Conservation (phyloP, 345 rosid genomes). For the Eucalyptus coolabah region DNA sequence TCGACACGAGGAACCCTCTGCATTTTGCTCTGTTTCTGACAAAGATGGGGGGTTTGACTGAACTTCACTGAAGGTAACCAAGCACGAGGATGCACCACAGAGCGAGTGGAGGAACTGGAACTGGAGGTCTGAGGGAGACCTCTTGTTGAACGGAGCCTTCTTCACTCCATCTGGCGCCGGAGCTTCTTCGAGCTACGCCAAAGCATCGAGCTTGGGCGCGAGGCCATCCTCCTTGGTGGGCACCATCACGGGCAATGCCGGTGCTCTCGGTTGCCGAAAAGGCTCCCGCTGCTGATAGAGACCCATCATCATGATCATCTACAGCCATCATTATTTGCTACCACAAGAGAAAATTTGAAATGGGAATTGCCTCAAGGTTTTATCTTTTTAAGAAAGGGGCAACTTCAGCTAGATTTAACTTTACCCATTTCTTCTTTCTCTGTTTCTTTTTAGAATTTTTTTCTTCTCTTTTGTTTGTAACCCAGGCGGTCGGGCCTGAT, state of each 20-base stretch:
- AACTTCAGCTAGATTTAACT: background rate
- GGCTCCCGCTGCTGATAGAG: conserved; percentile 54
- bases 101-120: conserved; percentile 68
- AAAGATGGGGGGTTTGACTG: background rate
- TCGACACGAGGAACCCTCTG: background rate
- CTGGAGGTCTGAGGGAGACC: conserved; percentile 75
- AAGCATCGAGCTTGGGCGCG: conserved; percentile 70
- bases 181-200: conserved; percentile 63
- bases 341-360: background rate
- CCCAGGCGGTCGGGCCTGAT: background rate
- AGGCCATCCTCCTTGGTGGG: conserved; percentile 64
- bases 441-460: background rate
- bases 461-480: background rate
- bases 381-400: background rate
- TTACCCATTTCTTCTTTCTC: background rate
- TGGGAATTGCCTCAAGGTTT: background rate
- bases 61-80: conserved; percentile 36
- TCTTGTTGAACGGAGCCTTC: conserved; percentile 63
- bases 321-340: background rate
- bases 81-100: conserved; percentile 62
- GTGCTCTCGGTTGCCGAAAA: conserved; percentile 51
- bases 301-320: background rate
- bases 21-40: background rate
- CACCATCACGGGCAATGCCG: conserved; percentile 38
- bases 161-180: conserved; percentile 55